Percentiles rank a stretch among this genome's conserved stretches.
Conservation (phyloP, 495 filamentous ascomycete species). For the Penicillium silybi region DNA sequence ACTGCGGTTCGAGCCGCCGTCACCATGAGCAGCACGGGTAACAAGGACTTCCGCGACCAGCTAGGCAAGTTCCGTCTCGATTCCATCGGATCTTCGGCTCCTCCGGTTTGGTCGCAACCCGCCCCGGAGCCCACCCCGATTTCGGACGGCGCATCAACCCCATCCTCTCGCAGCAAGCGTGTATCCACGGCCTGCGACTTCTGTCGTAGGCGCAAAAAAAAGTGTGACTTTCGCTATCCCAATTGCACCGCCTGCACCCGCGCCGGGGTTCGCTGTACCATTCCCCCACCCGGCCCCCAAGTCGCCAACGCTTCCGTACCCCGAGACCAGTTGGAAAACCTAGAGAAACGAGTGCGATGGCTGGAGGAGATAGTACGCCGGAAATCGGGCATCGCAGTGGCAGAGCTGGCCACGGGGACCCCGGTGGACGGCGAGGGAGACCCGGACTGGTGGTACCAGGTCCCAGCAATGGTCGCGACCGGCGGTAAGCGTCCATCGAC, state of each 20-base stretch:
- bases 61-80: constrained; percentile 46
- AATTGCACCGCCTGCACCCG: constrained; percentile 51
- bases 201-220: constrained; percentile 52
- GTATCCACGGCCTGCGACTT: constrained; percentile 51
- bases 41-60: constrained; percentile 44
- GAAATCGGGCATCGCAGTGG: constrained; percentile 37
- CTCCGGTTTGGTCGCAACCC: constrained; percentile 17
- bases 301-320: constrained; percentile 41
- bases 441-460: constrained; percentile 42
- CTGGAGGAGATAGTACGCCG: constrained; percentile 42
- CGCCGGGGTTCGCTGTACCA: constrained; percentile 49
- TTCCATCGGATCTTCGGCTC: constrained; percentile 15
- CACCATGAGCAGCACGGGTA: constrained; percentile 33
- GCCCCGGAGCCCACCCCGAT: neutral
- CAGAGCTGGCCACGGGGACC: constrained; percentile 32
- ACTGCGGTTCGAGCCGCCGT: constrained; percentile 35
- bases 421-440: constrained; percentile 36
- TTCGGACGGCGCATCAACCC: constrained; percentile 8
- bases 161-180: constrained; percentile 33
- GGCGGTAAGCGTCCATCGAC: constrained; percentile 16
- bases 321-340: constrained; percentile 47
- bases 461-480: constrained; percentile 40
- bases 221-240: constrained; percentile 53
- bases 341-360: constrained; percentile 51
- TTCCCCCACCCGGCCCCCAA: constrained; percentile 41